phyloP scores from a whole-genome alignment of 345 rosid species.

The Cochlearia excelsa region DNA sequence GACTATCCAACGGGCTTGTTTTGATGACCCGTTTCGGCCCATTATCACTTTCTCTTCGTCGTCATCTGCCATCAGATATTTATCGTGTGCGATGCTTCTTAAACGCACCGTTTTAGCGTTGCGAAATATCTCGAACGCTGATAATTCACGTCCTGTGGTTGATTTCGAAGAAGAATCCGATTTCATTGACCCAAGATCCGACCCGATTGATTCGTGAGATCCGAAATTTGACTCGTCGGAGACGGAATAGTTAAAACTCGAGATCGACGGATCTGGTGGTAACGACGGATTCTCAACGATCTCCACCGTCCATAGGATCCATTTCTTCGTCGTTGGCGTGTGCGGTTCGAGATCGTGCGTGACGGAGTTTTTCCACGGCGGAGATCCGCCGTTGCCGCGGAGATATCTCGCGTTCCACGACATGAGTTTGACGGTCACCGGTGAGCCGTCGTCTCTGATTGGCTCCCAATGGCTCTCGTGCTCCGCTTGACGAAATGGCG shows the following conservation, averaged over 20 bases:
- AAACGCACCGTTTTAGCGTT: constrained; percentile 70
- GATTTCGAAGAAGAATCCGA: constrained; percentile 34
- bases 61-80: constrained; percentile 63
- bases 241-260: constrained; percentile 53
- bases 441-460: constrained; percentile 53
- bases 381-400: constrained; percentile 77
- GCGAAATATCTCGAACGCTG: constrained; percentile 60
- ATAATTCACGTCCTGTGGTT: background rate
- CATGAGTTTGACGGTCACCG: constrained; percentile 43
- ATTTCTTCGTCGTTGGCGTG: constrained; percentile 42
- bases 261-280: constrained; percentile 34
- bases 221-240: constrained; percentile 28
- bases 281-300: constrained; percentile 11
- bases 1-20: constrained; percentile 62
- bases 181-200: constrained; percentile 22
- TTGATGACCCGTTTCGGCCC: constrained; percentile 59
- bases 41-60: constrained; percentile 69
- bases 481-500: constrained; percentile 37
- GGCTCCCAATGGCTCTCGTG: constrained; percentile 75
- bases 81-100: constrained; percentile 59
- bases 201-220: constrained; percentile 31
- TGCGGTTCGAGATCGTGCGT: constrained; percentile 71
- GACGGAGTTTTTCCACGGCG: constrained; percentile 82
- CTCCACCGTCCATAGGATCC: constrained; percentile 76
- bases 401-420: constrained; percentile 65